Percentiles rank a stretch among this genome's conserved stretches.
Conservation (phyloP, 805 yeast genomes). For the Cephaloascus albidus region DNA sequence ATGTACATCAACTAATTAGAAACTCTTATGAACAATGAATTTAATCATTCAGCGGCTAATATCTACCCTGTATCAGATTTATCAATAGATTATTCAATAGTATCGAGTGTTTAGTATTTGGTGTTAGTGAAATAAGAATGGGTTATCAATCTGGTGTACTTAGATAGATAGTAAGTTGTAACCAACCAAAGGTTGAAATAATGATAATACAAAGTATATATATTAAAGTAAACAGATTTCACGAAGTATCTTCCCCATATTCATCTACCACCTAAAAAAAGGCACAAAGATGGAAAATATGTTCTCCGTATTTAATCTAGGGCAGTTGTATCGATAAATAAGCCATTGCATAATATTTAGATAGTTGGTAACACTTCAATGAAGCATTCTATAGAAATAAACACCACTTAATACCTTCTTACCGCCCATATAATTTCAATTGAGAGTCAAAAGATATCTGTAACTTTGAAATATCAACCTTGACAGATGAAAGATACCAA, state of each 20-base stretch:
- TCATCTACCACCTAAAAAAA: slow-evolving; percentile 43
- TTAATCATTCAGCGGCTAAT: neutral
- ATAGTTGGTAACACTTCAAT: neutral
- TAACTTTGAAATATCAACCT: neutral
- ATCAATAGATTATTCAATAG: slow-evolving; percentile 1
- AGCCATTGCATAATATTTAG: slow-evolving; percentile 1
- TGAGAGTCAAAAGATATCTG: neutral
- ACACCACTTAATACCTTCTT: neutral
- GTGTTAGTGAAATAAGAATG: no score
- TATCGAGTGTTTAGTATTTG: no score
- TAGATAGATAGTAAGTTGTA: no score
- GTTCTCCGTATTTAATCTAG: slow-evolving; percentile 59
- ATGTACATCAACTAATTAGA: neutral
- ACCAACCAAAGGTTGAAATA: no score
- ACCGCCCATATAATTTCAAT: neutral
- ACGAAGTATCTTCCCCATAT: slow-evolving; percentile 70
- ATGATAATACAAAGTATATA: no score
- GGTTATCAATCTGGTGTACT: no score
- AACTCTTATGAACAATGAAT: neutral
- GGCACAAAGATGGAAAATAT: slow-evolving; percentile 72
- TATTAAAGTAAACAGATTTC: slow-evolving; percentile 30
- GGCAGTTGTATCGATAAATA: slow-evolving; percentile 48
- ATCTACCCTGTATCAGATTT: neutral
- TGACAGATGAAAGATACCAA: neutral
- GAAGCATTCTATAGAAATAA: slow-evolving; percentile 1